Base-by-base conservation (phyloP, 2,329 filamentous ascomycete genomes). In the Trichophyton benhamiae region DNA sequence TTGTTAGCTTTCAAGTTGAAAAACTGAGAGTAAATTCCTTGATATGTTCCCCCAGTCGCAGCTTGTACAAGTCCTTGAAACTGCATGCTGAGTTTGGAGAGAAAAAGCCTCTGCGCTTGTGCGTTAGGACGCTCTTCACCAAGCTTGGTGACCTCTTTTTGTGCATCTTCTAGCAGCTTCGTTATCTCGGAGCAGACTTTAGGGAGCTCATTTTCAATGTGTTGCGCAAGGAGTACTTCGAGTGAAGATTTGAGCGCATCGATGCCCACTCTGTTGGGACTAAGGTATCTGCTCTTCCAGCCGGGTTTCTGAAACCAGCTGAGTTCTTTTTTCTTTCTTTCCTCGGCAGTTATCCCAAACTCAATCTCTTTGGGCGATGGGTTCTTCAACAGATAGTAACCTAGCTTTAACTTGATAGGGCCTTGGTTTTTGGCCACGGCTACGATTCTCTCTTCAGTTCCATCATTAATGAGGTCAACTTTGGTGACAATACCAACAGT, bases 401-500 rank as follows among this genome's bases (percentile, higher is more conserved):
- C 41, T 3, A 44, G 15, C n/a, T 44, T 44, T 13, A 44, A 11
- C 15, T 44, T 44, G 41, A 44, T 44, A 44, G 41, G 41, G 3
- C 41, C 41, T 3, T 44, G 41, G 7, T 44, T 44, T 17, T 17
- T 17, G 2, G 7, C 15, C 15, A 44, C n/a, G 2, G n/a, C 11
- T n/a, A 15, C 41, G 4, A 44, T 44, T 44, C 41, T 20, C 0
- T 17, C 41, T 15, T 44, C 41, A 17, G 41, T 44, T 44, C 41
- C 41, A 44, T 44, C n/a, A 17, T 17, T 44, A 6, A 44, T 44
- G 6, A 85, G 71, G 61, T 87, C 84, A 0, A 82, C 80, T 65
- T 86, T 87, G 0, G 83, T 87, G 0, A 86, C 72, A 2, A 80
- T 71, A 0, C 76, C 76, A 0, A 80, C 60, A 0, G 77, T 80